These are phyloP conservation scores for Ulmus americana DNA, from an alignment of 331 rosid genomes.

Conservation along the genomic window DNA sequence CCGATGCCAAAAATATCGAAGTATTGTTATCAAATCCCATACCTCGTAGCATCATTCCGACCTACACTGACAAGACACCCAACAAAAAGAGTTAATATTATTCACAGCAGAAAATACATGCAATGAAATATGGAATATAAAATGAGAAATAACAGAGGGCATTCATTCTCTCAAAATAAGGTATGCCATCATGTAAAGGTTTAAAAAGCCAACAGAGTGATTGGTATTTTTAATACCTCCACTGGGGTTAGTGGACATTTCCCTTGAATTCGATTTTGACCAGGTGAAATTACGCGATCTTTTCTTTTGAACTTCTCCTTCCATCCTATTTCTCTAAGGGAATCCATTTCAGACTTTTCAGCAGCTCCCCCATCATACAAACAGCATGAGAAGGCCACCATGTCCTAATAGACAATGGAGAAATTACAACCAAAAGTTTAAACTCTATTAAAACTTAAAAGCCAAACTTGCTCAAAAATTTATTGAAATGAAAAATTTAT, in stretches of 20 bases:
- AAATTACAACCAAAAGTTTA: constrained; percentile 9
- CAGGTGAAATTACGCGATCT: constrained; percentile 52
- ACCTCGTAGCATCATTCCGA: constrained; percentile 88
- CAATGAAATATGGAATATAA: not conserved
- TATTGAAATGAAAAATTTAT: constrained; percentile 12
- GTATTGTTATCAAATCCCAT: constrained; percentile 86
- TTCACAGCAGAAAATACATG: not conserved
- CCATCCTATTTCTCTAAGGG: constrained; percentile 78
- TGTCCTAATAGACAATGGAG: constrained; percentile 54
- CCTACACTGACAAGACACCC: constrained; percentile 46
- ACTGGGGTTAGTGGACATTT: constrained; percentile 92
- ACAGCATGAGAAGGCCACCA: constrained; percentile 97
- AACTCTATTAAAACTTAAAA: constrained; percentile 9
- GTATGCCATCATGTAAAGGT: not conserved
- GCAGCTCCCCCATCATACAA: constrained; percentile 78
- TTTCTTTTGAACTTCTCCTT: constrained; percentile 69
- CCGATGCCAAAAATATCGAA: constrained; percentile 81
- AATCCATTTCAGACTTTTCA: constrained; percentile 75
- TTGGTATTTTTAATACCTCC: constrained; percentile 49
- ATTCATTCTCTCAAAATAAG: not conserved
- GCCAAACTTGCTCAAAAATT: constrained; percentile 12
- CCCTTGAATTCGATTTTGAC: constrained; percentile 72
- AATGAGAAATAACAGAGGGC: not conserved
- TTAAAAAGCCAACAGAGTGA: constrained; percentile 1
- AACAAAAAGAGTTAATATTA: constrained; percentile 14